Percentiles rank a stretch among this genome's conserved stretches.
These are phyloP conservation scores for Kodamaea anthophila DNA, from an alignment of 1,139 yeast genomes.

Conservation along the genomic window DNA sequence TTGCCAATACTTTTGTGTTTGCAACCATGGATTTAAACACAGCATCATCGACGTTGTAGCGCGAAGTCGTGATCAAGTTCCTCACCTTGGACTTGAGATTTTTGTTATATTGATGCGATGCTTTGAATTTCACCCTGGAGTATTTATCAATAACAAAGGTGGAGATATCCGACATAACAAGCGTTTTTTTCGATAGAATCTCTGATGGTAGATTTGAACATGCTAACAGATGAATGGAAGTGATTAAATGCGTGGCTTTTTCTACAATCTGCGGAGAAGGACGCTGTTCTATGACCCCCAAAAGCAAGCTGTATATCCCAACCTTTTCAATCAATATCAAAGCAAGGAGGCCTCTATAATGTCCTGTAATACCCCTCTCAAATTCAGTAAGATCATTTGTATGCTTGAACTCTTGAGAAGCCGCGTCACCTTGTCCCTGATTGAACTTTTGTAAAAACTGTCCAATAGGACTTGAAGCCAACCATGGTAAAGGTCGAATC, in stretches of 20 bases:
- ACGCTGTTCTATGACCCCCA: slow-evolving; percentile 42
- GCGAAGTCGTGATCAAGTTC: slow-evolving; percentile 39
- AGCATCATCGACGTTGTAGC: slow-evolving; percentile 58
- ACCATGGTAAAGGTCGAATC: slow-evolving; percentile 58
- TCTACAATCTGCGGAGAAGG: slow-evolving; percentile 27
- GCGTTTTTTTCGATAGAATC: slow-evolving; percentile 11
- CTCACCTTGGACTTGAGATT: slow-evolving; percentile 21
- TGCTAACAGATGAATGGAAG: slow-evolving; percentile 56
- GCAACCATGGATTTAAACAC: slow-evolving; percentile 62
- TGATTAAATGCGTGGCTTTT: slow-evolving; percentile 58
- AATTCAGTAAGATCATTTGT: slow-evolving; percentile 7
- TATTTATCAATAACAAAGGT: slow-evolving; percentile 41
- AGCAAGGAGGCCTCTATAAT: slow-evolving; percentile 57
- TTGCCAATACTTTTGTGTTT: slow-evolving; percentile 65
- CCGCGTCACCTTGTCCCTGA: slow-evolving; percentile 1
- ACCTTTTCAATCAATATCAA: slow-evolving; percentile 46
- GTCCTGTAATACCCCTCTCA: slow-evolving; percentile 35
- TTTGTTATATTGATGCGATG: slow-evolving; percentile 18
- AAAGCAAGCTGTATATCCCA: slow-evolving; percentile 47
- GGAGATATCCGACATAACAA: slow-evolving; percentile 10
- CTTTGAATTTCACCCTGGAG: slow-evolving; percentile 22
- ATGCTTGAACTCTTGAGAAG: slow-evolving; percentile 5
- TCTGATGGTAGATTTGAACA: slow-evolving; percentile 48
- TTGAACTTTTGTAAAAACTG: slow-evolving; percentile 17
- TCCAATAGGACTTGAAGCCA: slow-evolving; percentile 31